phyloP scores from a whole-genome alignment of 768 basidiomycete genomes.

The Amanita exitialis region DNA sequence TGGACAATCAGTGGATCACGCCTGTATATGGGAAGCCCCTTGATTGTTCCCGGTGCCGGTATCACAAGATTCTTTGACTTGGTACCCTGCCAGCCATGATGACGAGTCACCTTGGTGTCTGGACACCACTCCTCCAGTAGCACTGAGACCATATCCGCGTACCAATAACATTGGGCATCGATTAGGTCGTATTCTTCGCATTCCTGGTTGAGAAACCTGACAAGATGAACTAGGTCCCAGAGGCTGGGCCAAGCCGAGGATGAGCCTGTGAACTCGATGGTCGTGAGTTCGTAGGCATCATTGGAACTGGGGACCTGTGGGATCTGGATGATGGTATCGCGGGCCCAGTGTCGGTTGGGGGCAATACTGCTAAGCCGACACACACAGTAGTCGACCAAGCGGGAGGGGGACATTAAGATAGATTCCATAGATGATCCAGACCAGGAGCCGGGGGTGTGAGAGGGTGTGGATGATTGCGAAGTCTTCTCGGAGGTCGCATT shows the following conservation, averaged over 20 bases:
- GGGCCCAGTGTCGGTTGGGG: not conserved
- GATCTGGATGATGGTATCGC: not conserved
- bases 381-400: not conserved
- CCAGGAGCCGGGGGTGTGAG: not conserved
- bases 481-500: too few species aligned
- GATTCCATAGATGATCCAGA: not conserved
- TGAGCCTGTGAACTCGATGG: not conserved
- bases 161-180: slow-evolving; percentile 5
- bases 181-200: not conserved
- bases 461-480: not conserved
- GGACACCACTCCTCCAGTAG: not conserved
- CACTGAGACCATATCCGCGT: not conserved
- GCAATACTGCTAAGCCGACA: not conserved
- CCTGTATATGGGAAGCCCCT: not conserved
- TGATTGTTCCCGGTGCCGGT: not conserved
- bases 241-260: not conserved
- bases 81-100: not conserved
- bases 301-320: not conserved
- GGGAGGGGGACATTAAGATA: not conserved
- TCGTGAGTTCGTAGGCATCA: not conserved
- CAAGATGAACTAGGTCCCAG: not conserved
- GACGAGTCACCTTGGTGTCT: not conserved
- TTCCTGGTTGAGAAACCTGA: not conserved
- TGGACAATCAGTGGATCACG: not conserved
- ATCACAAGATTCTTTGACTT: not conserved